These are phyloP conservation scores for Chaetomiaceae sp. DNA, from an alignment of 2,329 filamentous ascomycete genomes.

Conservation along the genomic window DNA sequence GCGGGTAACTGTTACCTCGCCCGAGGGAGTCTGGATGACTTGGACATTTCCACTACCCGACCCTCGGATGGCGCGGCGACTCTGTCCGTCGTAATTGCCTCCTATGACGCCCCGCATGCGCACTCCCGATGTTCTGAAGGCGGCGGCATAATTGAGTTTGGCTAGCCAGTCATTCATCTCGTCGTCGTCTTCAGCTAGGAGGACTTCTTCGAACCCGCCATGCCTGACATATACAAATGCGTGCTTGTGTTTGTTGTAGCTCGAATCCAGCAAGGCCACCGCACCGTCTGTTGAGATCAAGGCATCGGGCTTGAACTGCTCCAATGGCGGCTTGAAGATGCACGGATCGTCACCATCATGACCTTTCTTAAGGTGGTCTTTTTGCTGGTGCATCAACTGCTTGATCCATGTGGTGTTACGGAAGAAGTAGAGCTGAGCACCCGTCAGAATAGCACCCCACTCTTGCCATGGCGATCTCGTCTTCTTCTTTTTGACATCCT, in stretches of 20 bases:
- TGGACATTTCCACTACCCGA: conserved; percentile 60
- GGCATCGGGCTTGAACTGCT: conserved; percentile 89
- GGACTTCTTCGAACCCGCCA: conserved; percentile 80
- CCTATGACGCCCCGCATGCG: conserved; percentile 84
- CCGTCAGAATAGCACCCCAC: conserved; percentile 94
- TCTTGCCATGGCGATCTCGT: conserved; percentile 96
- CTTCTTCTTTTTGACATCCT: conserved; percentile 90
- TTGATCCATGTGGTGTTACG: conserved; percentile 91
- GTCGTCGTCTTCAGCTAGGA: conserved; percentile 82
- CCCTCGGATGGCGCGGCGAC: conserved; percentile 65
- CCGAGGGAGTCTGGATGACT: conserved; percentile 64
- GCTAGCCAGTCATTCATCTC: conserved; percentile 97
- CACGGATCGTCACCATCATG: conserved; percentile 72
- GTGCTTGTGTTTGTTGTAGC: conserved; percentile 93
- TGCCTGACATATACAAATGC: conserved; percentile 88
- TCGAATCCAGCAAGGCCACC: conserved; percentile 78
- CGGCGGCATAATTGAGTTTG: conserved; percentile 92
- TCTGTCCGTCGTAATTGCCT: conserved; percentile 79
- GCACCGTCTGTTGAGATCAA: conserved; percentile 91
- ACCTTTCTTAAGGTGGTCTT: conserved; percentile 73
- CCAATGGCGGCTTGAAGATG: conserved; percentile 83
- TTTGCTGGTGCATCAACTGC: conserved; percentile 81
- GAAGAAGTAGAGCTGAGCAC: conserved; percentile 97
- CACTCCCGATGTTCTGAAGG: conserved; percentile 87
- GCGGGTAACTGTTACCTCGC: conserved; percentile 68